Evolutionary conservation across 768 basidiomycete genomes (phyloP), one percentile per base, ranked within the genome.

Genomic region (Mycena alexandri): DNA sequence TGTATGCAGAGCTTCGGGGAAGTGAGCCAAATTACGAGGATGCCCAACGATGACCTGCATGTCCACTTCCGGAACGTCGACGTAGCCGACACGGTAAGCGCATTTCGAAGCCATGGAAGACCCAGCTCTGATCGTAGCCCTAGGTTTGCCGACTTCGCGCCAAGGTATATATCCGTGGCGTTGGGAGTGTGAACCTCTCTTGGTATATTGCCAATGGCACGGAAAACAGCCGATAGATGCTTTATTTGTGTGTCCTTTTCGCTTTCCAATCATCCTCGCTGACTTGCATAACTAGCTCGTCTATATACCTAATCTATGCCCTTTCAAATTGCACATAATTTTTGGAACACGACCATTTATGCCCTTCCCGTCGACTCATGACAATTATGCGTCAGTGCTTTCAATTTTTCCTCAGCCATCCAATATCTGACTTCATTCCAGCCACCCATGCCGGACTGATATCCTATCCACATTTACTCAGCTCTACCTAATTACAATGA

Each of bases 81-180:
- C 64, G 92, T 94, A 12, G 93, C 93, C 22, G 93, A 93, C 69
- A 93, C 90, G 9, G 93, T 93, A 75, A 29, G 89, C 82, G 56
- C 24, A 19, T 29, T n/a, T 60, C 2, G 14, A 21, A 62, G 21
- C 1, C 25, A 12, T 8, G 12, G 34, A 53, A 14, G 22, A 36
- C 19, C 52, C 38, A 60, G 58, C 64, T 70, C 55, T 60, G 16
- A 63, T 11, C 21, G 17, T 34, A 16, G 7, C 19, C 16, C 5
- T 65, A 93, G 92, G 92, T 93, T 3, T 94, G 92, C 74, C 91
- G 93, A 44, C 78, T 94, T 64, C 89, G 91, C 70, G 93, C 93
- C 56, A 86, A 86, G 74, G 93, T 94, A 2, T 82, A 85, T 72
- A 93, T 94, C 63, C 78, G 85, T 43, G 90, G 91, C 52, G 92